Base-by-base conservation (phyloP, 2,329 filamentous ascomycete species). In the Fonsecaea nubica region DNA sequence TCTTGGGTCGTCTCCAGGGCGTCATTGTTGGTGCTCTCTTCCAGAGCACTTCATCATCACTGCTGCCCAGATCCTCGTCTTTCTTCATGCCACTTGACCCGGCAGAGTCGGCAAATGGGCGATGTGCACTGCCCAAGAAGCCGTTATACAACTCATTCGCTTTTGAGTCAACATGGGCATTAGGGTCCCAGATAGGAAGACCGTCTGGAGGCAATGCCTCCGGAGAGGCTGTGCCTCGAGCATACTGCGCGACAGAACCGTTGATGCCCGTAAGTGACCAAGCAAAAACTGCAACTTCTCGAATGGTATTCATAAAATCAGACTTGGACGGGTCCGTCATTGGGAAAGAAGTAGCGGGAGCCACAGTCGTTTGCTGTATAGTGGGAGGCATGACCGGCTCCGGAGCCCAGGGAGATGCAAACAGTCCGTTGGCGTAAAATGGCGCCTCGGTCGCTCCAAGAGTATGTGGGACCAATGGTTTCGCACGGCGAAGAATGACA, bases 201-300 rank as follows among this genome's bases (percentile, higher is more conserved):
- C 86, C 87, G 52, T 84, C 84, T 1, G 82, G 80, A 1, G 90
- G 89, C 66, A 87, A 81, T 35, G 88, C 84, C 67, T 90, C 87
- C n/a, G 86, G 89, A 21, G 77, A 80, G 0, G 90, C 88, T 33
- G 80, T 82, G 2, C 91, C 90, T 4, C 81, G 82, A 54, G 86
- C 82, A 73, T 89, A 90, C 2, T 86, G 82, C 15, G 88, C 87
- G 62, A 94, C 79, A 48, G 87, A 89, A 13, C 90, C 90, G 76
- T 95, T 94, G 80, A 93, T 93, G 25, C 91, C 91, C 30, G 89
- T 87, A 10, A 94, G 79, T 1, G 89, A 90, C 92, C 92, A 96
- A 9, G 92, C 92, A 75, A 96, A 95, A n/a, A 95, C 90, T 1
- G 91, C 92, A 56, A 93, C 90, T 62, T 95, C 92, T 64, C 90